Conservation (phyloP, 2,329 filamentous ascomycete species). For the Cryphonectria carpinicola region DNA sequence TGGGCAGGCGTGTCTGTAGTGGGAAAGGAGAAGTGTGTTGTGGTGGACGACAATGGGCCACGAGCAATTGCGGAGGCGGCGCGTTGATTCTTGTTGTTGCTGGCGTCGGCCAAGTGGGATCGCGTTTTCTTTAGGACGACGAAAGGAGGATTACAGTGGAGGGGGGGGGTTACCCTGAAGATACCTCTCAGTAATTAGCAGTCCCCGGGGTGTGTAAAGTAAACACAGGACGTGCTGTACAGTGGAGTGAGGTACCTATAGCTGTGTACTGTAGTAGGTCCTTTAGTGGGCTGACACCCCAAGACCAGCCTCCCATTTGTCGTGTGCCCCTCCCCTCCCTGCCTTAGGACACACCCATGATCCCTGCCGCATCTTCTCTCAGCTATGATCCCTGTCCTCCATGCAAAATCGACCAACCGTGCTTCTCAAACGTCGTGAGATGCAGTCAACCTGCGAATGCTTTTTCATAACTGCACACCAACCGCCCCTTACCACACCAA, state of each 20-base stretch:
- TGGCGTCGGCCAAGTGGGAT: conserved; percentile 11
- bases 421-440: conserved; percentile 12
- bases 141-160: conserved; percentile 21
- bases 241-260: background rate
- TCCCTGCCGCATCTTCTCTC: background rate
- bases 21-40: conserved; percentile 12
- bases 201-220: background rate
- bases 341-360: background rate
- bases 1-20: conserved; percentile 10
- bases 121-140: conserved; percentile 16
- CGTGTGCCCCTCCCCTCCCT: too few species aligned
- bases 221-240: background rate
- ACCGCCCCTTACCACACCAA: background rate
- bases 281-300: background rate
- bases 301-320: background rate
- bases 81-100: conserved; percentile 6
- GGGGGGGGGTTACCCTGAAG: background rate
- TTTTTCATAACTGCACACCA: background rate
- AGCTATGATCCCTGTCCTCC: background rate
- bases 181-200: background rate
- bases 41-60: conserved; percentile 1
- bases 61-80: conserved; percentile 1
- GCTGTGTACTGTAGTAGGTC: background rate
- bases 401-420: background rate
- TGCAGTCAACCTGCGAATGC: conserved; percentile 1